Evolutionary conservation across 2,329 filamentous ascomycete genomes (phyloP), one percentile per base, ranked within the genome.

Genomic region (Stachybotrys chartarum): DNA sequence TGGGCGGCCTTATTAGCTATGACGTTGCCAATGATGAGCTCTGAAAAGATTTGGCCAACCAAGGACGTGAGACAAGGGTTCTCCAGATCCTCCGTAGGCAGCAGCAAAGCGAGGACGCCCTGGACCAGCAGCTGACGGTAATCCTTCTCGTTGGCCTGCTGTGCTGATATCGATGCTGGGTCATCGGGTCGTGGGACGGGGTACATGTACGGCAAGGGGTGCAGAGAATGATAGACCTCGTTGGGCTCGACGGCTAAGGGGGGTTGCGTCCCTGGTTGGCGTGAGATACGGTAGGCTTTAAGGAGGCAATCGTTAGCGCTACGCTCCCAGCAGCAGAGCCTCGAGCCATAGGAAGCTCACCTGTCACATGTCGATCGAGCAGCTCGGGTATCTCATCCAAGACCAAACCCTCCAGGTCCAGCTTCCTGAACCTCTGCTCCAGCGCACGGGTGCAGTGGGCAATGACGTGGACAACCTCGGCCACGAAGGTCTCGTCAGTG

Each of bases 41-140:
- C 91, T 7, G 91, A 90, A 58, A 97, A 79, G 60, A 97, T 88
- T 72, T 97, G 91, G 54, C 86, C 85, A 59, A 97, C 87, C 58
- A 99, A 78, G 42, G 90, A 82, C 55, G 89, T 87, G 64, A 97
- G 78, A 69, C 90, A 96, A 54, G 84, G 84, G 69, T 96, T 97
- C 65, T 93, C 85, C 45, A 97, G 77, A 69, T 97, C 93, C 66
- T 97, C 93, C 16, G 91, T 94, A 10, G 94, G 94, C 18, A 99
- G 79, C 16, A 99, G 80, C 53, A 96, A 79, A 30, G 90, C 87
- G 58, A 99, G 76, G 44, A 91, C 79, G 32, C 87, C 90, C 66
- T 92, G 86, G 16, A 92, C 87, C n/a, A 97, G 78, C 55, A 97
- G 77, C 67, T 96, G 90, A 63, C 93, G 88, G 77, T 97, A 97